Percentiles rank a stretch among this genome's conserved stretches.
phyloP scores from a whole-genome alignment of 2,329 filamentous ascomycete species.

The Thelonectria blattea region DNA sequence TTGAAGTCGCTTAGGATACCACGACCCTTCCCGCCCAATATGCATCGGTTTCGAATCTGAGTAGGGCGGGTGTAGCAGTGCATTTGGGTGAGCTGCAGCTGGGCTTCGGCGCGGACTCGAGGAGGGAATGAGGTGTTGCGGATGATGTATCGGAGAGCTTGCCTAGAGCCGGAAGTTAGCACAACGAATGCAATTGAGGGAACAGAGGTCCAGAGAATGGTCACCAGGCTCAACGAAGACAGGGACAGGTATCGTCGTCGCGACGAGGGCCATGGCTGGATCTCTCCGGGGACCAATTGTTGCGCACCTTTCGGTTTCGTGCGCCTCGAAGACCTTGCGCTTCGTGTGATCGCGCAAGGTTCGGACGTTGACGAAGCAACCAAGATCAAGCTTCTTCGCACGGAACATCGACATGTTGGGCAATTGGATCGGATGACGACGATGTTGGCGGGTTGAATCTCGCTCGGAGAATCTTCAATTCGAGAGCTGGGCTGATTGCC shows the following conservation, averaged over 20 bases:
- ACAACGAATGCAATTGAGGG: not conserved
- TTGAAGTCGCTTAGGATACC: conserved; percentile 95
- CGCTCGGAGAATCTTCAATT: conserved; percentile 18
- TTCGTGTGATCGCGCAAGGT: conserved; percentile 95
- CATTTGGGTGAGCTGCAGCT: conserved; percentile 93
- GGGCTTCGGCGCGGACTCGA: conserved; percentile 85
- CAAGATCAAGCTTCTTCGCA: conserved; percentile 87
- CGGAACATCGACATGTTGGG: conserved; percentile 82
- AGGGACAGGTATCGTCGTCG: not conserved
- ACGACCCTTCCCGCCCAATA: conserved; percentile 86
- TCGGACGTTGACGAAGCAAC: conserved; percentile 84
- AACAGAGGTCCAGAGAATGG: not conserved
- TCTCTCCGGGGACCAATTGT: conserved; percentile 4
- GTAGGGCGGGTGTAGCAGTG: conserved; percentile 93
- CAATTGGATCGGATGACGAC: conserved; percentile 25
- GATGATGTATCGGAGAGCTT: conserved; percentile 92
- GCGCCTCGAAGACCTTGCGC: conserved; percentile 86
- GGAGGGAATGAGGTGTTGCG: conserved; percentile 87
- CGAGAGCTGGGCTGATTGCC: conserved; percentile 18
- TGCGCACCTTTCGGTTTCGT: conserved; percentile 84
- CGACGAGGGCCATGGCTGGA: not conserved
- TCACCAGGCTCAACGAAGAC: not conserved
- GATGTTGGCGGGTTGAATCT: conserved; percentile 23
- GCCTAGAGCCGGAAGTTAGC: conserved; percentile 58
- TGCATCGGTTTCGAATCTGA: conserved; percentile 92